These are phyloP conservation scores for Alternaria conjuncta DNA, from an alignment of 2,329 filamentous ascomycete genomes.

Conservation along the genomic window DNA sequence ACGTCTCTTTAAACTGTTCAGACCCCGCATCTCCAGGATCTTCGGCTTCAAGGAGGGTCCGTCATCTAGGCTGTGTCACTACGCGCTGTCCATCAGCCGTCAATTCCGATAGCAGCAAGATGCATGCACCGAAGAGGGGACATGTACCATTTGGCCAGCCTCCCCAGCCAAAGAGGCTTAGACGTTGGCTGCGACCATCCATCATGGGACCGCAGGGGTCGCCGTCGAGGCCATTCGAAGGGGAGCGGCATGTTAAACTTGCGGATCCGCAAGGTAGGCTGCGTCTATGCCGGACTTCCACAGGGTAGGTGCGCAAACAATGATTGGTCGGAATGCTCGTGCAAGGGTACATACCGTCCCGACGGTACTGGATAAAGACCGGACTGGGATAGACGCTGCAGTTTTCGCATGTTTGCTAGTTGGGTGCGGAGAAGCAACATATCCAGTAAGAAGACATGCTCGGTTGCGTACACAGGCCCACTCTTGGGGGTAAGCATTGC, in stretches of 20 bases:
- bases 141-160: constrained; percentile 23
- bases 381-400: constrained; percentile 30
- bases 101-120: constrained; percentile 20
- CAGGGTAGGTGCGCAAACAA: constrained; percentile 12
- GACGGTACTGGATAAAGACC: constrained; percentile 26
- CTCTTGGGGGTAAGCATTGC: constrained; percentile 27
- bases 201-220: constrained; percentile 10
- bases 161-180: constrained; percentile 15
- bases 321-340: constrained; percentile 32
- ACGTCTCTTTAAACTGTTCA: constrained; percentile 34
- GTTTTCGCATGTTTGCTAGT: constrained; percentile 18
- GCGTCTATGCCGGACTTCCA: constrained; percentile 8
- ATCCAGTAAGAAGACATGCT: constrained; percentile 20
- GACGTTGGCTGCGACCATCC: constrained; percentile 14
- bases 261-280: constrained; percentile 42
- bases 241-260: constrained; percentile 17
- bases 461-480: constrained; percentile 20
- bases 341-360: constrained; percentile 23
- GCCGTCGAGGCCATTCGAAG: constrained; percentile 12
- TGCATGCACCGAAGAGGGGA: constrained; percentile 35
- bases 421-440: constrained; percentile 33
- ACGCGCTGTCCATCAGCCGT: constrained; percentile 22
- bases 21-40: constrained; percentile 39
- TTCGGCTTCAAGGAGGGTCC: constrained; percentile 33
- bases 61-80: constrained; percentile 25